phyloP scores from a whole-genome alignment of 768 basidiomycete genomes.

The Mrakia frigida region DNA sequence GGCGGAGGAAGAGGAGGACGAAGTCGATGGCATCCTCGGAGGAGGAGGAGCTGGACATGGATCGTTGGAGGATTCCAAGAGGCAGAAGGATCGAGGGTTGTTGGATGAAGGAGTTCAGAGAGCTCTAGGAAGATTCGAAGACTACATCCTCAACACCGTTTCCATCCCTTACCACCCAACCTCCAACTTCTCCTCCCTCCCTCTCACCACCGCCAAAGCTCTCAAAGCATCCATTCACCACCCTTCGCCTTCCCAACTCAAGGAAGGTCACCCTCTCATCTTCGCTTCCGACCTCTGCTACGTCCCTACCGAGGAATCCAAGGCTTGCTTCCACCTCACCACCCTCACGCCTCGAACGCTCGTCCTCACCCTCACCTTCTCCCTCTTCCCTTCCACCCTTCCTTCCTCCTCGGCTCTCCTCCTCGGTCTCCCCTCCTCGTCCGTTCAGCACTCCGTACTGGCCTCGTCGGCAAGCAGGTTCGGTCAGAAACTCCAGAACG shows the following conservation, averaged over 20 bases:
- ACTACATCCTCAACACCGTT: slow-evolving; percentile 30
- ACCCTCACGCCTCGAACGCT: slow-evolving; percentile 45
- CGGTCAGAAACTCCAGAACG: background rate
- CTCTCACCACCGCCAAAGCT: slow-evolving; percentile 24
- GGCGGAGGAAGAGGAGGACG: slow-evolving; percentile 25
- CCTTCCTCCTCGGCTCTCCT: slow-evolving; percentile 33
- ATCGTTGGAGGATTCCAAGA: background rate
- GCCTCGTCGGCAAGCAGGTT: slow-evolving; percentile 53
- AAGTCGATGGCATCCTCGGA: slow-evolving; percentile 15
- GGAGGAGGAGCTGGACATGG: background rate
- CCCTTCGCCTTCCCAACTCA: slow-evolving; percentile 50
- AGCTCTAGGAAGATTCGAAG: slow-evolving; percentile 26
- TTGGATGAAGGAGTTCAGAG: slow-evolving; percentile 28
- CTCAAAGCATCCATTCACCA: slow-evolving; percentile 23
- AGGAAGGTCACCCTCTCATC: slow-evolving; percentile 48
- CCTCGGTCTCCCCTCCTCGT: slow-evolving; percentile 31
- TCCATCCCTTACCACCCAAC: slow-evolving; percentile 45
- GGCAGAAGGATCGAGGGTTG: slow-evolving; percentile 18
- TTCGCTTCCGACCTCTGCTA: slow-evolving; percentile 56
- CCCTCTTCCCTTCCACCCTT: slow-evolving; percentile 54
- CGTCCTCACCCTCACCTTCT: slow-evolving; percentile 42
- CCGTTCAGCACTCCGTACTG: slow-evolving; percentile 47
- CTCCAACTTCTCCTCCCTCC: slow-evolving; percentile 49
- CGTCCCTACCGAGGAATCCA: slow-evolving; percentile 39
- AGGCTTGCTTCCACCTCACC: slow-evolving; percentile 45